phyloP scores from a whole-genome alignment of 139 green algal species.

The Chlamydomonas sphaeroides region DNA sequence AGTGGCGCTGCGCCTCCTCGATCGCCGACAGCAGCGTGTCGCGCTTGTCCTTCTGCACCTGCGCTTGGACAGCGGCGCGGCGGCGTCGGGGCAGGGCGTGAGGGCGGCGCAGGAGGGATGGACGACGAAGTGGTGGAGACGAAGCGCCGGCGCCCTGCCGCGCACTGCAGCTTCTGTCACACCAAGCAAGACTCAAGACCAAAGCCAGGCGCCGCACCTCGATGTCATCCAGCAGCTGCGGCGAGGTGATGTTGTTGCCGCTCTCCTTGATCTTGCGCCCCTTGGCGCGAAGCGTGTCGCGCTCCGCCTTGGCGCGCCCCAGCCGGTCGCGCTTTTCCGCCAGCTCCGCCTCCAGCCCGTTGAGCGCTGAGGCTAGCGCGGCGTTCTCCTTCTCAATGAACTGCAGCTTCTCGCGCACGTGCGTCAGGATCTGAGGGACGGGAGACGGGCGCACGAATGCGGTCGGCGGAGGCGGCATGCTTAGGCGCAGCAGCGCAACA shows the following conservation, averaged over 20 bases:
- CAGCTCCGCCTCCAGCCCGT: conserved; percentile 53
- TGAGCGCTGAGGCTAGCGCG: conserved; percentile 44
- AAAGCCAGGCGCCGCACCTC: conserved; percentile 40
- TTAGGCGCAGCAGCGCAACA: no score
- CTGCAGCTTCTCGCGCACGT: conserved; percentile 89
- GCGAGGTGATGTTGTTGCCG: conserved; percentile 63
- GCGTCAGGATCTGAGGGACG: conserved; percentile 81
- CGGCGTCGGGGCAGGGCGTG: no score
- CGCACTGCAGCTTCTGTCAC: neutral
- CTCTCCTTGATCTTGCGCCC: conserved; percentile 62
- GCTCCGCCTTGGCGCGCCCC: conserved; percentile 41
- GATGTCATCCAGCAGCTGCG: conserved; percentile 69
- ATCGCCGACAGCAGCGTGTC: conserved; percentile 3
- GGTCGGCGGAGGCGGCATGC: no score
- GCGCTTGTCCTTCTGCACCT: conserved; percentile 40
- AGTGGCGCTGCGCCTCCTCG: conserved; percentile 35
- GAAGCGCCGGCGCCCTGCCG: no score
- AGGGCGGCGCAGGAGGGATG: no score
- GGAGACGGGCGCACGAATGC: no score
- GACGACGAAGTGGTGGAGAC: no score
- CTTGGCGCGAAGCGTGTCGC: conserved; percentile 60
- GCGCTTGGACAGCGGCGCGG: no score
- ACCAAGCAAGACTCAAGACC: neutral
- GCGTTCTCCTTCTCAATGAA: conserved; percentile 80
- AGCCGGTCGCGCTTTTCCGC: conserved; percentile 43